Evolutionary conservation across 352 stramenopile genomes (phyloP).

Genomic region (Pythium aquatile): DNA sequence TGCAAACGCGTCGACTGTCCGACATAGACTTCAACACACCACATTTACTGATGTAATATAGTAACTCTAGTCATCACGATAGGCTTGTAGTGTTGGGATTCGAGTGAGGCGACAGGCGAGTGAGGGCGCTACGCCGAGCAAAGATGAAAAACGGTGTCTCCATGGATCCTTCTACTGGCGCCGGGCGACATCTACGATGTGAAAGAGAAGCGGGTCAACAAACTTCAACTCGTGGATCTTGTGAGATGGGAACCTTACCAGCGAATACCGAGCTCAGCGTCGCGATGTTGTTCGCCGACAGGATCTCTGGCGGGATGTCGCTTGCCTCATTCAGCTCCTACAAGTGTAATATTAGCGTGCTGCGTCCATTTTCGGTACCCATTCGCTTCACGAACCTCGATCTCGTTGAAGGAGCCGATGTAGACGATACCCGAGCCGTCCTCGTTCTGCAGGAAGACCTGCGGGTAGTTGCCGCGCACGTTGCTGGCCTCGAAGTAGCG

Average conservation of each 20-base stretch:
- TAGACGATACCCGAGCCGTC: conserved; percentile 48
- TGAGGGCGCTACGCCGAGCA: background rate
- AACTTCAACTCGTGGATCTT: background rate
- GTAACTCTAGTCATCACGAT: conserved; percentile 19
- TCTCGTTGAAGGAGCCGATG: conserved; percentile 79
- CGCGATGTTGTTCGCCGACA: conserved; percentile 75
- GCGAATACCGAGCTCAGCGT: conserved; percentile 73
- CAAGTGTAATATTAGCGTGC: background rate
- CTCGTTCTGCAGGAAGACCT: conserved; percentile 77
- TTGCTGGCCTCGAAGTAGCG: conserved; percentile 74
- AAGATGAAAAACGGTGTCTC: background rate
- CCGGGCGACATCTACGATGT: background rate
- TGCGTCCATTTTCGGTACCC: background rate
- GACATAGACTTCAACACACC: conserved; percentile 13
- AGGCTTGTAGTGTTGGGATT: background rate
- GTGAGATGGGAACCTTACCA: conserved; percentile 28
- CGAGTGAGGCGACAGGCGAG: background rate
- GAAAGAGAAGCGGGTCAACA: background rate
- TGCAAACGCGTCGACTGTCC: background rate
- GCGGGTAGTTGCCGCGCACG: conserved; percentile 83
- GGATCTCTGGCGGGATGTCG: conserved; percentile 70
- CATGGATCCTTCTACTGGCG: background rate
- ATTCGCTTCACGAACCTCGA: conserved; percentile 47
- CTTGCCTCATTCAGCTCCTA: conserved; percentile 84
- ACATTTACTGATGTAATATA: conserved; percentile 27